Conservation (phyloP, 1,284 basidiomycete genomes). For the Ganoderma multipileum region DNA sequence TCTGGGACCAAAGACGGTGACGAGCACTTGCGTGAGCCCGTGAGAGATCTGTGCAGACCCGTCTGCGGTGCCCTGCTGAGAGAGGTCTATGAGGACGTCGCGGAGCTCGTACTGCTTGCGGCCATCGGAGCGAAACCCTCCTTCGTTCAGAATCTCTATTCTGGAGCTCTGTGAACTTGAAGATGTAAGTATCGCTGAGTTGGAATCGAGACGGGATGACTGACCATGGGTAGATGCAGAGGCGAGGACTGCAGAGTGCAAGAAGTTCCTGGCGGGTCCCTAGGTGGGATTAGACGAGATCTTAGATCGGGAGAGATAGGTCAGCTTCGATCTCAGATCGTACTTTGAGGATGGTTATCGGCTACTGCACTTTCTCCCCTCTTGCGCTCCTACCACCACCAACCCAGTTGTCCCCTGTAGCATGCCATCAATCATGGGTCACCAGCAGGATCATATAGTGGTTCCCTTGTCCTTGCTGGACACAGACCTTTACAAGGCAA, state of each 20-base stretch:
- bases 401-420: background rate
- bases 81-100: conserved; percentile 80
- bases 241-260: background rate
- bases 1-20: conserved; percentile 90
- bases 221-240: conserved; percentile 20
- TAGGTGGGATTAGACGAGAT: conserved; percentile 9
- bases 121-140: conserved; percentile 90
- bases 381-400: background rate
- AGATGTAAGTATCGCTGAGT: background rate
- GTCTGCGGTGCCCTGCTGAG: conserved; percentile 81
- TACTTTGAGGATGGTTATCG: conserved; percentile 15
- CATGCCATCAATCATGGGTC: background rate
- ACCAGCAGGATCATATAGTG: conserved; percentile 19
- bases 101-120: conserved; percentile 91
- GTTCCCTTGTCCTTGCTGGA: conserved; percentile 80
- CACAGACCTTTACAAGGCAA: conserved; percentile 95
- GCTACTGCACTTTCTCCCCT: background rate
- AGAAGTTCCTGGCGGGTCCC: too few species aligned
- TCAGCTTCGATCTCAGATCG: conserved; percentile 13
- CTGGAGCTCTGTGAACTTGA: conserved; percentile 65
- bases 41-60: conserved; percentile 88
- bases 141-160: conserved; percentile 90
- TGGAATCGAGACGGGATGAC: background rate
- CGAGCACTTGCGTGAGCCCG: conserved; percentile 89
- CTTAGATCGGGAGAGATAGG: conserved; percentile 11